Evolutionary conservation across 805 yeast genomes (phyloP).

Genomic region (Starmerella vaccinii): DNA sequence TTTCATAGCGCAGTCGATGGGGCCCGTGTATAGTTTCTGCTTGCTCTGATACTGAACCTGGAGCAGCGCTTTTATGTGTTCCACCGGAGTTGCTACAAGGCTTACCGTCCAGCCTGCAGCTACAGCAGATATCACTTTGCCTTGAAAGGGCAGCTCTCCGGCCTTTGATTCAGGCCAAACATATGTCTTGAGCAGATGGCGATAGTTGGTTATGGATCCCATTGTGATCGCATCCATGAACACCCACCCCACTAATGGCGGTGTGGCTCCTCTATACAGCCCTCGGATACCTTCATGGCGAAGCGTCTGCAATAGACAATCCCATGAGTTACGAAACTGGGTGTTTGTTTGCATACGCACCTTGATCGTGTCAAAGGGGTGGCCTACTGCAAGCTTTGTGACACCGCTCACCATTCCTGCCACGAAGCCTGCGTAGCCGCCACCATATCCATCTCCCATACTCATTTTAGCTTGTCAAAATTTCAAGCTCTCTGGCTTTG

Average conservation of each 20-base stretch:
- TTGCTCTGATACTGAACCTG: conserved; percentile 81
- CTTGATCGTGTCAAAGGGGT: conserved; percentile 81
- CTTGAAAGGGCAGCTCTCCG: conserved; percentile 54
- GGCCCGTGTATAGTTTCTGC: conserved; percentile 63
- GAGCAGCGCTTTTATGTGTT: conserved; percentile 74
- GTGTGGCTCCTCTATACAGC: conserved; percentile 81
- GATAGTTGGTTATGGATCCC: conserved; percentile 72
- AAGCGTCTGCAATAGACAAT: conserved; percentile 64
- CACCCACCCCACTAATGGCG: conserved; percentile 90
- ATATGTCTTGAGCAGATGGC: conserved; percentile 54
- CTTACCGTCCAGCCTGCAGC: conserved; percentile 81
- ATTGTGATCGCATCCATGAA: conserved; percentile 86
- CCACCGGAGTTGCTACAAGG: conserved; percentile 93
- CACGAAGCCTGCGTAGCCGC: conserved; percentile 48
- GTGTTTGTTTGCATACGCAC: conserved; percentile 74
- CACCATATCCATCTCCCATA: conserved; percentile 22
- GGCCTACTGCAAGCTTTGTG: conserved; percentile 81
- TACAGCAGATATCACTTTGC: conserved; percentile 69
- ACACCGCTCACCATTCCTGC: conserved; percentile 86
- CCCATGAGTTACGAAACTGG: conserved; percentile 69
- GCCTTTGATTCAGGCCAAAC: conserved; percentile 45
- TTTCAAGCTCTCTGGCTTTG: too few relatives aligned
- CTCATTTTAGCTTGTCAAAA: conserved; percentile 9
- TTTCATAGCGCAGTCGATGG: conserved; percentile 52
- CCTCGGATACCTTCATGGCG: conserved; percentile 68